Conservation (phyloP, 371 early-diverging fungal species). For the Mucor piriformis region DNA sequence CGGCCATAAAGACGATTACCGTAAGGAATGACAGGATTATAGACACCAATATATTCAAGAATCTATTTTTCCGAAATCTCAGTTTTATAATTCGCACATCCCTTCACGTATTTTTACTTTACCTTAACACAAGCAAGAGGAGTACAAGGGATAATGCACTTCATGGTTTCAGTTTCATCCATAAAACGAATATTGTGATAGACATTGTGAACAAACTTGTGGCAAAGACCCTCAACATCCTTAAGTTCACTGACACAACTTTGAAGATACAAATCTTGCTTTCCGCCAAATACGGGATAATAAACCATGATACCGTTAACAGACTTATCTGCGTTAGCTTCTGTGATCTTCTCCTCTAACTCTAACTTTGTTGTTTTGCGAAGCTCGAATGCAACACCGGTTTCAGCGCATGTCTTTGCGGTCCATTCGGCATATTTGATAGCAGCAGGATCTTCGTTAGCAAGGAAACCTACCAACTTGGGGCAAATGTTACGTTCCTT, state of each 20-base stretch:
- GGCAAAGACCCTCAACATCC: conserved; percentile 97
- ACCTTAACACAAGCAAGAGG: conserved; percentile 94
- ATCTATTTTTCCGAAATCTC: conserved; percentile 46
- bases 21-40: conserved; percentile 86
- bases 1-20: conserved; percentile 96
- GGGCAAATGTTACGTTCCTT: conserved; percentile 72
- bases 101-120: background rate
- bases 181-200: conserved; percentile 94
- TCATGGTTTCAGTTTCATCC: conserved; percentile 78
- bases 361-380: conserved; percentile 80
- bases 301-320: conserved; percentile 95
- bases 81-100: background rate
- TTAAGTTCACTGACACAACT: conserved; percentile 85
- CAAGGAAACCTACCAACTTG: conserved; percentile 91
- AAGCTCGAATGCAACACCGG: conserved; percentile 90
- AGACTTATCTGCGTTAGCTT: conserved; percentile 81
- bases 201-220: conserved; percentile 91
- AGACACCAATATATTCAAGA: conserved; percentile 91
- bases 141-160: conserved; percentile 96
- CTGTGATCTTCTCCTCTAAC: conserved; percentile 82
- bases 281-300: conserved; percentile 93
- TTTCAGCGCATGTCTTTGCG: conserved; percentile 87
- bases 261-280: conserved; percentile 93
- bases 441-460: conserved; percentile 94
- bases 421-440: conserved; percentile 90